Conservation (phyloP, 1,284 basidiomycete genomes). For the Trametes versicolor region DNA sequence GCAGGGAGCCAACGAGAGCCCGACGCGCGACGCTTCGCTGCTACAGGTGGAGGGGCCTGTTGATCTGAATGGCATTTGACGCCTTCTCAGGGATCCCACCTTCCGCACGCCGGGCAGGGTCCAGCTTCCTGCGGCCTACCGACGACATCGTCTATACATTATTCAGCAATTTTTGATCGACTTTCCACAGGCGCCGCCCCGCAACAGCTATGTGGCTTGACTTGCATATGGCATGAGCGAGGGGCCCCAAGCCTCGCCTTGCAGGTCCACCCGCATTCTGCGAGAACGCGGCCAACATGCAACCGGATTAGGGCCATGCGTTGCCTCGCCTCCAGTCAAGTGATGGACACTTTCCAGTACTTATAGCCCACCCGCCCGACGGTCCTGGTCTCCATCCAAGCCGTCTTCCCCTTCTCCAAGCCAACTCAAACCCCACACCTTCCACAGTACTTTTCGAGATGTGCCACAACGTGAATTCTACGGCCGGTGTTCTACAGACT, state of each 20-base stretch:
- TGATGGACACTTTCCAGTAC: slow-evolving; percentile 41
- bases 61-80: slow-evolving; percentile 28
- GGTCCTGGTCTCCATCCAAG: slow-evolving; percentile 25
- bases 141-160: slow-evolving; percentile 36
- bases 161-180: slow-evolving; percentile 41
- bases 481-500: slow-evolving; percentile 7
- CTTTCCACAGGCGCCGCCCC: slow-evolving; percentile 36
- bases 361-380: slow-evolving; percentile 25
- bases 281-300: slow-evolving; percentile 46
- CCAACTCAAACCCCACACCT: slow-evolving; percentile 30
- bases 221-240: slow-evolving; percentile 41
- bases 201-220: slow-evolving; percentile 38
- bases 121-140: slow-evolving; percentile 32
- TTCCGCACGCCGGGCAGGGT: slow-evolving; percentile 32
- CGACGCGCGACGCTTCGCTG: slow-evolving; percentile 27
- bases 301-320: slow-evolving; percentile 38
- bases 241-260: slow-evolving; percentile 47
- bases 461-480: slow-evolving; percentile 77
- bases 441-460: slow-evolving; percentile 51
- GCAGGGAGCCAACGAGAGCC: slow-evolving; percentile 27
- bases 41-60: slow-evolving; percentile 24
- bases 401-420: slow-evolving; percentile 31
- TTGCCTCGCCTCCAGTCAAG: slow-evolving; percentile 41
- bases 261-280: slow-evolving; percentile 42
- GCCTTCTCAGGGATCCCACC: slow-evolving; percentile 34